These are phyloP conservation scores for Thinopyrum obtusiflorum DNA, from an alignment of 202 grass and related monocot species.

Conservation along the genomic window DNA sequence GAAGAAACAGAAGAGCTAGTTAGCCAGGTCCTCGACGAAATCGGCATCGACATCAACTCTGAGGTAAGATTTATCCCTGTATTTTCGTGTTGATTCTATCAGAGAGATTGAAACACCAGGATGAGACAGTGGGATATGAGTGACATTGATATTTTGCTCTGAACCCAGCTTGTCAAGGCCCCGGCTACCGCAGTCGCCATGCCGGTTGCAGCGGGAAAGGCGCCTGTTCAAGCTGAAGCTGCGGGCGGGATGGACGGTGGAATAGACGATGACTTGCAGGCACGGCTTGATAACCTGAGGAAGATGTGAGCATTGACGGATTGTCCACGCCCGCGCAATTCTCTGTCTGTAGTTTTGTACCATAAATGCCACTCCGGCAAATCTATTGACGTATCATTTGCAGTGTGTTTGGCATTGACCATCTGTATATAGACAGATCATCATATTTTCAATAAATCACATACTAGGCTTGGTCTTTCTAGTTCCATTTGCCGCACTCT, in stretches of 20 bases:
- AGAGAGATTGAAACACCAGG: not conserved
- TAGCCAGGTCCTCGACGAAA: conserved; percentile 76
- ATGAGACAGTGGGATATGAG: too few species aligned
- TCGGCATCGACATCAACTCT: conserved; percentile 67
- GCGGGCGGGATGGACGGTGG: conserved; percentile 49
- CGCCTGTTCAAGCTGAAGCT: conserved; percentile 63
- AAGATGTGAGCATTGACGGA: conserved; percentile 57
- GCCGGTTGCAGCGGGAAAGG: conserved; percentile 37
- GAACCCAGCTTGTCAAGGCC: conserved; percentile 55
- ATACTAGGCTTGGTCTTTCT: not conserved
- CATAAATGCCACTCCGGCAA: conserved; percentile 1
- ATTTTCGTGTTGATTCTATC: not conserved
- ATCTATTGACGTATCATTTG: not conserved
- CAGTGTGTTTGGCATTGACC: not conserved
- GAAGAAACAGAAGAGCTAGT: conserved; percentile 78
- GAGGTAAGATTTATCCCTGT: conserved; percentile 34
- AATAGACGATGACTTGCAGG: conserved; percentile 70
- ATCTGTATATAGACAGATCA: conserved; percentile 31
- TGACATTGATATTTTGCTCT: not conserved
- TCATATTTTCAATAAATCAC: not conserved
- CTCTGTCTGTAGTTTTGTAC: conserved; percentile 36
- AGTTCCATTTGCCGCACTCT: not conserved
- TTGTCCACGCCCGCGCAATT: not conserved
- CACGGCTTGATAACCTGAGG: conserved; percentile 69
- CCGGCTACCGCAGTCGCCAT: conserved; percentile 48